Conservation (phyloP, 2,329 filamentous ascomycete species). For the Epicoccum sorghinum region DNA sequence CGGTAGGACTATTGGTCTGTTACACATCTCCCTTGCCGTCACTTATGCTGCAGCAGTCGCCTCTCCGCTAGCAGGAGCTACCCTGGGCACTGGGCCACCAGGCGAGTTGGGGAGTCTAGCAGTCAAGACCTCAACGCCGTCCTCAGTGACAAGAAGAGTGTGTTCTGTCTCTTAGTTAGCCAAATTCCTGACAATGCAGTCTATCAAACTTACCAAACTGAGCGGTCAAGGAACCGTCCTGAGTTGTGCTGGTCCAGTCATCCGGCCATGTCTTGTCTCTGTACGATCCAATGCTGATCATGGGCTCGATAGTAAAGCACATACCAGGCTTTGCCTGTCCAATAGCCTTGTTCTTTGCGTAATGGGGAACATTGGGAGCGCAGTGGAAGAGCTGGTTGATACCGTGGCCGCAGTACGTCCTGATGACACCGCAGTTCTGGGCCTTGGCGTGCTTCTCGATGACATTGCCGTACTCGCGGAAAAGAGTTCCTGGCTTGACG, state of each 20-base stretch:
- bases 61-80: slow-evolving; percentile 42
- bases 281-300: slow-evolving; percentile 93
- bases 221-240: slow-evolving; percentile 86
- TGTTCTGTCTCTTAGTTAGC: slow-evolving; percentile 63
- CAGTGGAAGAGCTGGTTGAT: slow-evolving; percentile 94
- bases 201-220: slow-evolving; percentile 74
- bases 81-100: slow-evolving; percentile 72
- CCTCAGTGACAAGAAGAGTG: slow-evolving; percentile 81
- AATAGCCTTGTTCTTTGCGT: slow-evolving; percentile 97
- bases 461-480: slow-evolving; percentile 90
- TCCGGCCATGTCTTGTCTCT: slow-evolving; percentile 97
- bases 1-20: background rate
- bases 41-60: slow-evolving; percentile 25
- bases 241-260: slow-evolving; percentile 95
- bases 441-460: slow-evolving; percentile 95
- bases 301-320: slow-evolving; percentile 99
- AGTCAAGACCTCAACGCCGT: slow-evolving; percentile 81
- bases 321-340: slow-evolving; percentile 93
- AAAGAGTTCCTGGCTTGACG: slow-evolving; percentile 90
- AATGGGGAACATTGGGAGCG: slow-evolving; percentile 93
- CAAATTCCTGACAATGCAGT: too few relatives aligned
- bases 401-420: slow-evolving; percentile 95
- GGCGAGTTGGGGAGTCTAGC: slow-evolving; percentile 75
- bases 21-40: background rate
- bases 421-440: slow-evolving; percentile 85